Conservation (phyloP, 345 rosid species). For the Erucastrum elatum region DNA sequence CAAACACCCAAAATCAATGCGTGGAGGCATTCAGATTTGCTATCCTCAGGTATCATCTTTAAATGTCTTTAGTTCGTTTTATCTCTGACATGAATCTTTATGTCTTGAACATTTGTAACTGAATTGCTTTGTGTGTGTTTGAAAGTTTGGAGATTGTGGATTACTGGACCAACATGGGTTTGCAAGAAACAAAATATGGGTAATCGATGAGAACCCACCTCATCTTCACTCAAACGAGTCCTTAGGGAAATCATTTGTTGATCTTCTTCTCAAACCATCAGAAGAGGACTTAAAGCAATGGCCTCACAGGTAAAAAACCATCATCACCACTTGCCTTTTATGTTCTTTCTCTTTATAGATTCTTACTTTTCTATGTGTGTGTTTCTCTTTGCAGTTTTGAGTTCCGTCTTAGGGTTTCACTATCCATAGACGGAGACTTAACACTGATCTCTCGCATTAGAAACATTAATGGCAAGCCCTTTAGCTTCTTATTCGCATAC, state of each 20-base stretch:
- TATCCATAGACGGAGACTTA: slow-evolving; percentile 64
- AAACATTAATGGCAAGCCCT: slow-evolving; percentile 77
- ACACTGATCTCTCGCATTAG: slow-evolving; percentile 64
- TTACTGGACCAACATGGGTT: slow-evolving; percentile 80
- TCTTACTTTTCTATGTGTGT: neutral
- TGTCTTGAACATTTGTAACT: neutral
- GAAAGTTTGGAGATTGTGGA: slow-evolving; percentile 77
- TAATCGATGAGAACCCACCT: slow-evolving; percentile 73
- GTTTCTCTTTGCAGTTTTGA: slow-evolving; percentile 58
- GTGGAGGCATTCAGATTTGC: slow-evolving; percentile 88
- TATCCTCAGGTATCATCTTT: slow-evolving; percentile 68
- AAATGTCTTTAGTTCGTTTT: neutral
- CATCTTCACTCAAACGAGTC: slow-evolving; percentile 57
- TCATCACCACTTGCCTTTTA: neutral
- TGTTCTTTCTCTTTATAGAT: neutral
- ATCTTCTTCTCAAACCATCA: slow-evolving; percentile 74
- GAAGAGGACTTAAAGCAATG: slow-evolving; percentile 81
- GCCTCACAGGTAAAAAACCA: slow-evolving; percentile 58
- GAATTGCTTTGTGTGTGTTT: slow-evolving; percentile 4
- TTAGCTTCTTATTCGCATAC: slow-evolving; percentile 78
- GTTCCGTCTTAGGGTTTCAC: slow-evolving; percentile 74
- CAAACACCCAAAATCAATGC: slow-evolving; percentile 76
- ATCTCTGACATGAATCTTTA: no score
- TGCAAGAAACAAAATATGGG: slow-evolving; percentile 82
- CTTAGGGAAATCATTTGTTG: slow-evolving; percentile 56